phyloP scores from a whole-genome alignment of 2,329 filamentous ascomycete genomes.

The Teratosphaeria nubilosa region DNA sequence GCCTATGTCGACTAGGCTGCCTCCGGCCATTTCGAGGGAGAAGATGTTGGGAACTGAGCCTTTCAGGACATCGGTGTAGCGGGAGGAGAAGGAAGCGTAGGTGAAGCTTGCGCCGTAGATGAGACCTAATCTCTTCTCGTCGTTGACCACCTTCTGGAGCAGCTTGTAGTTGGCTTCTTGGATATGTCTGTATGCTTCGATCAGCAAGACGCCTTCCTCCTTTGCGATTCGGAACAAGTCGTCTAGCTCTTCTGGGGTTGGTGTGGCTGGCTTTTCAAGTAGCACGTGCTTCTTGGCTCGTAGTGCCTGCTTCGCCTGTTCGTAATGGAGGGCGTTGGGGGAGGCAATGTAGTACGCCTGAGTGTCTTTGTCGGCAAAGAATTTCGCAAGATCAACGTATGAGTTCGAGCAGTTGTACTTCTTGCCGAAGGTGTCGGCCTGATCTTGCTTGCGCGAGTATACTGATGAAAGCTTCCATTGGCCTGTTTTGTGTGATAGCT shows the following conservation, averaged over 20 bases:
- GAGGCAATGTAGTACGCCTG: slow-evolving; percentile 40
- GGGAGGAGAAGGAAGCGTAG: slow-evolving; percentile 35
- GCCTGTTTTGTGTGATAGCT: slow-evolving; percentile 32
- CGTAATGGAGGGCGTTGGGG: slow-evolving; percentile 39
- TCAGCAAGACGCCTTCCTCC: slow-evolving; percentile 31
- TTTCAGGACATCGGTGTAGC: slow-evolving; percentile 38
- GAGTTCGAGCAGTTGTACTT: slow-evolving; percentile 29
- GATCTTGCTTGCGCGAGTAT: slow-evolving; percentile 36
- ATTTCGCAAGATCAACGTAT: slow-evolving; percentile 31
- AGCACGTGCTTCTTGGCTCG: slow-evolving; percentile 38
- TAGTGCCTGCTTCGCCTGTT: slow-evolving; percentile 35
- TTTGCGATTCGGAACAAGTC: slow-evolving; percentile 34
- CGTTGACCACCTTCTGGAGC: slow-evolving; percentile 26
- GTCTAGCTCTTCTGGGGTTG: slow-evolving; percentile 32
- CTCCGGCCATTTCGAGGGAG: slow-evolving; percentile 37
- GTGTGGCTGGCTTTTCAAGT: slow-evolving; percentile 41
- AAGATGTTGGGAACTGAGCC: slow-evolving; percentile 42
- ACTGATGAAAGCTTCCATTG: slow-evolving; percentile 37
- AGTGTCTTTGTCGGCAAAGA: slow-evolving; percentile 30
- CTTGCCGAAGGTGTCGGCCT: slow-evolving; percentile 33
- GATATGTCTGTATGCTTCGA: slow-evolving; percentile 42
- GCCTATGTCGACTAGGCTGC: slow-evolving; percentile 39
- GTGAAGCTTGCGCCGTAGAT: slow-evolving; percentile 36
- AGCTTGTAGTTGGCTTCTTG: slow-evolving; percentile 41
- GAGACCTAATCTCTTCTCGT: slow-evolving; percentile 30